Conservation (phyloP, 345 rosid species). For the Rhizophora apiculata region DNA sequence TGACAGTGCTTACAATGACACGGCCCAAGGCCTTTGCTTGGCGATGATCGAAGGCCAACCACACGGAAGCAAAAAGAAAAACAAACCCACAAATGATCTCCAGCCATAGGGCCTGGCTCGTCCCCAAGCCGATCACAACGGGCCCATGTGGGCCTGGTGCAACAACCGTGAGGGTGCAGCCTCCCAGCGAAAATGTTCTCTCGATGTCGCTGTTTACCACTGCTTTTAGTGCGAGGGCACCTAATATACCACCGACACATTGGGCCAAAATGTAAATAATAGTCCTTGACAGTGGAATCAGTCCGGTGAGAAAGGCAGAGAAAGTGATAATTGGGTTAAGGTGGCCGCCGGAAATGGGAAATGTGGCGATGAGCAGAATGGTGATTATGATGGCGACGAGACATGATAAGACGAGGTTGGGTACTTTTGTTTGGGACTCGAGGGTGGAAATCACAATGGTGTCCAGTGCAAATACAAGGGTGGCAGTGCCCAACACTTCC, state of each 20-base stretch:
- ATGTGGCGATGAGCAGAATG: conserved; percentile 26
- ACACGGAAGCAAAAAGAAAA: conserved; percentile 37
- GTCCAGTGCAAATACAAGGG: conserved; percentile 22
- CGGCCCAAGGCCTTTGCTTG: conserved; percentile 38
- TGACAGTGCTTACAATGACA: conserved; percentile 23
- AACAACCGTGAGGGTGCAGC: conserved; percentile 27
- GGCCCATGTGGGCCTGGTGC: conserved; percentile 32
- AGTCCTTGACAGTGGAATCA: conserved; percentile 22
- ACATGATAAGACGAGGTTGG: conserved; percentile 24
- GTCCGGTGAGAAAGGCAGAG: conserved; percentile 30
- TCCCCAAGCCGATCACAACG: conserved; percentile 15
- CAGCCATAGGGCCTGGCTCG: conserved; percentile 28
- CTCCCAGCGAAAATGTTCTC: conserved; percentile 34
- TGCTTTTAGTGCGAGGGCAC: conserved; percentile 32
- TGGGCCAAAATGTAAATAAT: conserved; percentile 33
- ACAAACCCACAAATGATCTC: conserved; percentile 40
- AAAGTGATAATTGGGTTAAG: conserved; percentile 38
- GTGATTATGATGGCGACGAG: conserved; percentile 13
- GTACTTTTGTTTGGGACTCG: conserved; percentile 14
- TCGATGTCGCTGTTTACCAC: conserved; percentile 22
- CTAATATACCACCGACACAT: conserved; percentile 35
- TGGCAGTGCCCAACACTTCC: conserved; percentile 21
- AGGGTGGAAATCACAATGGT: conserved; percentile 23
- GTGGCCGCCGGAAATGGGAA: conserved; percentile 43
- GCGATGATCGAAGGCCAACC: conserved; percentile 44